A percentile compares a stretch with the other conserved stretches of the same genome.
phyloP scores from a whole-genome alignment of 768 basidiomycete species.

The Rubroboletus satanas region DNA sequence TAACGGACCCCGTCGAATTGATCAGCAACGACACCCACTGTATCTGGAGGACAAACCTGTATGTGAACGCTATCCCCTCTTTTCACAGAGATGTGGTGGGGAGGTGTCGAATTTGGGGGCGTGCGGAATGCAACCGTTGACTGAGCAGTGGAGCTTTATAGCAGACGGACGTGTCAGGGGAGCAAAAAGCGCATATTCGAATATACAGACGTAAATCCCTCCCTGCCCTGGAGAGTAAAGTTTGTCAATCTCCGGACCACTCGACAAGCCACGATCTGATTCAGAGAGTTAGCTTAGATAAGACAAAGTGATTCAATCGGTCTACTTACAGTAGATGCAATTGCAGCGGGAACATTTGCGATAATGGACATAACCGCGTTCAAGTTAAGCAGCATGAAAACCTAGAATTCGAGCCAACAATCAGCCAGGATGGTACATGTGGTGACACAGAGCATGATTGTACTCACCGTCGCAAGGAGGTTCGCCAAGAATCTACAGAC shows the following conservation, averaged over 20 bases:
- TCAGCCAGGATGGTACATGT: not conserved
- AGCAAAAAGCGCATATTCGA: constrained; percentile 20
- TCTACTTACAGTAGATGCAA: constrained; percentile 56
- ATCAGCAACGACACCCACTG: not conserved
- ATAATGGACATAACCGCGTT: constrained; percentile 75
- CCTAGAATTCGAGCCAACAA: constrained; percentile 17
- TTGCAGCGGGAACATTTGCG: constrained; percentile 68
- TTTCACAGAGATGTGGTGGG: constrained; percentile 31
- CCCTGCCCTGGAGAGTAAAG: constrained; percentile 46
- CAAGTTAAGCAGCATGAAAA: constrained; percentile 64
- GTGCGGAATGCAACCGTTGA: constrained; percentile 62
- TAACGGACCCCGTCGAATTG: constrained; percentile 26
- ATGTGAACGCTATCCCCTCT: constrained; percentile 55
- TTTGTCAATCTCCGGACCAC: constrained; percentile 64
- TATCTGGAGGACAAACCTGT: constrained; percentile 38
- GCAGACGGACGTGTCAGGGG: constrained; percentile 4
- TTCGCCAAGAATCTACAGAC: constrained; percentile 60
- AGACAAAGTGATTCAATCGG: not conserved
- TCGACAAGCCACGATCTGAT: constrained; percentile 61
- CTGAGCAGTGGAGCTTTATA: constrained; percentile 37
- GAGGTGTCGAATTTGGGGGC: constrained; percentile 28
- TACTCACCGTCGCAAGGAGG: constrained; percentile 47
- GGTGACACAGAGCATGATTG: not conserved
- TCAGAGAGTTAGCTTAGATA: not conserved
- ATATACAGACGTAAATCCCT: constrained; percentile 49